A percentile compares a stretch with the other conserved stretches of the same genome.
phyloP scores from a whole-genome alignment of 2,329 filamentous ascomycete genomes.

The Xylariaceae sp. region DNA sequence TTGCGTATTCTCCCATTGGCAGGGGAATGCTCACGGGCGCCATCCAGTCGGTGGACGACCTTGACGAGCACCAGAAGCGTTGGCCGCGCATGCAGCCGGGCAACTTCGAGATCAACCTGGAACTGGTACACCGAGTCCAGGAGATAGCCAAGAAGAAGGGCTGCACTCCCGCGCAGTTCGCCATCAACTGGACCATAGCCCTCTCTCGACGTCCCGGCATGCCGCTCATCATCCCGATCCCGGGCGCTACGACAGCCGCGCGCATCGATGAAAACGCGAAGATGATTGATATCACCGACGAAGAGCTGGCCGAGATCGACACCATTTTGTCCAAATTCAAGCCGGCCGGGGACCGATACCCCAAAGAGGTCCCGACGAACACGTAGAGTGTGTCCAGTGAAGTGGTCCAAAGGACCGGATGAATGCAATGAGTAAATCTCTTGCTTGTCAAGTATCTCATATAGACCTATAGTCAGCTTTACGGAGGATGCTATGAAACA shows the following conservation, averaged over 20 bases:
- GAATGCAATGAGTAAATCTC: too few relatives aligned
- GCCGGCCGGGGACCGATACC: constrained; percentile 42
- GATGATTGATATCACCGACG: constrained; percentile 38
- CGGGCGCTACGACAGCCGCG: constrained; percentile 50
- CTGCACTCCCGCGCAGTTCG: constrained; percentile 55
- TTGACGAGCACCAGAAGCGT: constrained; percentile 38
- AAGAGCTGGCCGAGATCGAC: constrained; percentile 45
- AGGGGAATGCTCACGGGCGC: constrained; percentile 47
- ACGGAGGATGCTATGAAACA: too few relatives aligned
- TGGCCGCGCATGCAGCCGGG: constrained; percentile 55
- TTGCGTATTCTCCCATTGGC: constrained; percentile 67
- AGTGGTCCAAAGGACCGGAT: too few relatives aligned
- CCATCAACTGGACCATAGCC: constrained; percentile 53
- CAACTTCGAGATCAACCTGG: constrained; percentile 56
- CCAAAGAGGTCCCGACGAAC: constrained; percentile 25
- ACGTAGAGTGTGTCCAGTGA: constrained; percentile 29
- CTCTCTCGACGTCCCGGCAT: constrained; percentile 43
- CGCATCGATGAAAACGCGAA: constrained; percentile 55
- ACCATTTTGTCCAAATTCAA: constrained; percentile 39
- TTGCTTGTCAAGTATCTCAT: too few relatives aligned
- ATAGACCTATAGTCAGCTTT: too few relatives aligned
- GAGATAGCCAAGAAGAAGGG: constrained; percentile 52
- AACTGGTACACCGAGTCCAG: constrained; percentile 51
- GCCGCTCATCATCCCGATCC: constrained; percentile 57
- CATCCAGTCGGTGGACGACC: constrained; percentile 43